A percentile compares a stretch with the other conserved stretches of the same genome.
These are phyloP conservation scores for Scleromitrula shiraiana DNA, from an alignment of 2,329 filamentous ascomycete genomes.

Conservation along the genomic window DNA sequence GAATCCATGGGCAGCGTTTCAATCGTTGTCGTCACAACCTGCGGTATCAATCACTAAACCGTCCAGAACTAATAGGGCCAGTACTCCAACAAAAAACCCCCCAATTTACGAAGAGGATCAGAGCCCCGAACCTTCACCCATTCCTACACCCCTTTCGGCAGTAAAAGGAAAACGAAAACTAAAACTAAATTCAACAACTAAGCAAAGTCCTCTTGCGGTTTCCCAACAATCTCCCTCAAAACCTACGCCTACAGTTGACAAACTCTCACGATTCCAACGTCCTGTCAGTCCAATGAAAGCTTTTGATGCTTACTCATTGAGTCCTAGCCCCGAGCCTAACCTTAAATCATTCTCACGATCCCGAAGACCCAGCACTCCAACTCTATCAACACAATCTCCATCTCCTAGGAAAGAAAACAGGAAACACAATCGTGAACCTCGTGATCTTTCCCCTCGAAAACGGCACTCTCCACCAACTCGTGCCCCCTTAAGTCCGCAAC, in stretches of 20 bases:
- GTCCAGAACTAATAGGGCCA: not conserved
- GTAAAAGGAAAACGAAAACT: not conserved
- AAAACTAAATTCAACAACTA: not conserved
- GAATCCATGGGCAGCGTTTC: slow-evolving; percentile 7
- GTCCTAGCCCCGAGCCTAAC: not conserved
- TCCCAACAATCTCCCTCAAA: not conserved
- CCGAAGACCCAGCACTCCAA: not conserved
- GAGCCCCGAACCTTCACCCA: not conserved
- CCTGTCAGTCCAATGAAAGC: not conserved
- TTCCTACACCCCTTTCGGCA: not conserved
- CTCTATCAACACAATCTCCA: not conserved
- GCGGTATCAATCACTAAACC: slow-evolving; percentile 1
- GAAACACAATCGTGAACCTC: not conserved
- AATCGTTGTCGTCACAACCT: slow-evolving; percentile 2
- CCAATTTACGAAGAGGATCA: not conserved
- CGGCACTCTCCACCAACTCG: not conserved
- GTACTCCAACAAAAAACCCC: not conserved
- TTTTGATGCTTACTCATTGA: not conserved
- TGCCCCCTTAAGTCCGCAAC: not conserved
- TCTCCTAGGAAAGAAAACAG: not conserved
- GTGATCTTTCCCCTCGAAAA: not conserved
- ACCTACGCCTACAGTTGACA: not conserved
- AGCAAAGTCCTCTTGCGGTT: not conserved
- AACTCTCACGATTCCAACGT: not conserved
- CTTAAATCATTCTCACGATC: not conserved